phyloP scores from a whole-genome alignment of 2,329 filamentous ascomycete genomes.

The Beauveria pseudobassiana region DNA sequence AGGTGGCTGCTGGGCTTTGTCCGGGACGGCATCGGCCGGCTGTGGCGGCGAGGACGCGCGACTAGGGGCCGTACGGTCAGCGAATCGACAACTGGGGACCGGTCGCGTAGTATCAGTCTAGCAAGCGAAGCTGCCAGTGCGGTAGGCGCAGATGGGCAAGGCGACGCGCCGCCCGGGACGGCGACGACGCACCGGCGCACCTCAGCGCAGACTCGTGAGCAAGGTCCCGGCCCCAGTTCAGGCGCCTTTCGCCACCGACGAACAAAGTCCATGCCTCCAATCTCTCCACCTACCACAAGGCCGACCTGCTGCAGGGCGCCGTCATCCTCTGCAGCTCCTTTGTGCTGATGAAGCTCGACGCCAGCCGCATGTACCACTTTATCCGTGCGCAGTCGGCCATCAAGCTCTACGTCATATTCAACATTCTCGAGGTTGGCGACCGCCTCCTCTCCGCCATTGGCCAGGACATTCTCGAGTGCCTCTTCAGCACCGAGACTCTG shows the following conservation, averaged over 20 bases:
- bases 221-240: conserved; percentile 23
- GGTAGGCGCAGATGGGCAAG: background rate
- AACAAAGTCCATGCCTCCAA: conserved; percentile 75
- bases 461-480: conserved; percentile 91
- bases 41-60: conserved; percentile 59
- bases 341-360: conserved; percentile 84
- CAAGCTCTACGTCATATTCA: conserved; percentile 98
- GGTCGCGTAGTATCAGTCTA: conserved; percentile 33
- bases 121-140: conserved; percentile 19
- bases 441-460: conserved; percentile 84
- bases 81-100: conserved; percentile 27
- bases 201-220: conserved; percentile 14
- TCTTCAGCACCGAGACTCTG: conserved; percentile 88
- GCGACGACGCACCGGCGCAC: conserved; percentile 12
- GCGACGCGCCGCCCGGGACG: background rate
- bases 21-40: conserved; percentile 67
- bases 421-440: conserved; percentile 89
- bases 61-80: conserved; percentile 28
- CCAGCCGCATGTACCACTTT: conserved; percentile 95
- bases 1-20: conserved; percentile 69
- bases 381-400: conserved; percentile 95
- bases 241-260: conserved; percentile 56
- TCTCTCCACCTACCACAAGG: conserved; percentile 83
- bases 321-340: conserved; percentile 81
- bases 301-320: conserved; percentile 83